Evolutionary conservation across 2,329 filamentous ascomycete genomes (phyloP).

Genomic region (Aureobasidium sp.): DNA sequence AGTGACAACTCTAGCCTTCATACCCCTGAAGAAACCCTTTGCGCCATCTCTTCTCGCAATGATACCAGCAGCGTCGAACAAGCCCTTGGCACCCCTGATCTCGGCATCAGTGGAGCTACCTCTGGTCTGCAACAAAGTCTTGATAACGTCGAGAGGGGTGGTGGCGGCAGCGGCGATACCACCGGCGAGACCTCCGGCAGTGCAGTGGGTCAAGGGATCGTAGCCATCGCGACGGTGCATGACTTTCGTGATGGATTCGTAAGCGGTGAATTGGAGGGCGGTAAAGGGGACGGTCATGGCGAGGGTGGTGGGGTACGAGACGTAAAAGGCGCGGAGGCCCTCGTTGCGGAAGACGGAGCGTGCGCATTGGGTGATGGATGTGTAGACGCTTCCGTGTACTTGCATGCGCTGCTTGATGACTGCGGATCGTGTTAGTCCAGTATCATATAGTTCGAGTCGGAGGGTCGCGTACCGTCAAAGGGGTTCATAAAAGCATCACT

Average conservation of each 20-base stretch:
- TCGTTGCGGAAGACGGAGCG: constrained; percentile 79
- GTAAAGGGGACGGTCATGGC: constrained; percentile 99
- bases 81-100: constrained; percentile 73
- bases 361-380: constrained; percentile 78
- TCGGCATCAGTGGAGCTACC: constrained; percentile 74
- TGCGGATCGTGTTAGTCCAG: constrained; percentile 30
- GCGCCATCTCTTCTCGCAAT: constrained; percentile 77
- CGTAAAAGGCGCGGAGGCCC: constrained; percentile 86
- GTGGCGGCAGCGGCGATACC: constrained; percentile 89
- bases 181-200: constrained; percentile 84
- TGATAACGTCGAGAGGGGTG: constrained; percentile 95
- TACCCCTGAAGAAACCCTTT: constrained; percentile 83
- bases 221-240: constrained; percentile 77
- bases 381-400: constrained; percentile 89
- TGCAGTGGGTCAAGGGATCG: constrained; percentile 87
- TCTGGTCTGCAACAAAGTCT: constrained; percentile 91
- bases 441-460: background rate
- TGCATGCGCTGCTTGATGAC: constrained; percentile 99
- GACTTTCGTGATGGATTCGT: constrained; percentile 88
- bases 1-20: constrained; percentile 83
- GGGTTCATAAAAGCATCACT: constrained; percentile 99
- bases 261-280: constrained; percentile 91
- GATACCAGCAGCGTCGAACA: constrained; percentile 68
- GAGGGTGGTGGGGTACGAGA: constrained; percentile 94
- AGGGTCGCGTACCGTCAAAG: constrained; percentile 67